Conservation (phyloP, 106 monocot genomes). For the Acorus calamus region DNA sequence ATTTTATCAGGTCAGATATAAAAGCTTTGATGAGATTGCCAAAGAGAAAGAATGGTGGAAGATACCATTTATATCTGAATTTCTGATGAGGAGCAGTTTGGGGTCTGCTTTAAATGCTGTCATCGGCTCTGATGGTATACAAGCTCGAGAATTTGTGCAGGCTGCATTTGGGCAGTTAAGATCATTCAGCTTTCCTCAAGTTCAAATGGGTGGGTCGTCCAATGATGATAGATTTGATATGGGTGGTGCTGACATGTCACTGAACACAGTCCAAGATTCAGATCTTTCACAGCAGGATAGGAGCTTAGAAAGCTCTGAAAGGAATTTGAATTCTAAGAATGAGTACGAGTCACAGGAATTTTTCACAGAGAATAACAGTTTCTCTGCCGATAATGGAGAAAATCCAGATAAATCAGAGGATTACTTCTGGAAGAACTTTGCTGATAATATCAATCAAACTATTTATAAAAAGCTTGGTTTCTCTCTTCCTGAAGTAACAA, state of each 20-base stretch:
- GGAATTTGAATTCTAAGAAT: conserved; percentile 1
- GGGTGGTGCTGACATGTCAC: conserved; percentile 5
- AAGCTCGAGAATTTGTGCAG: conserved; percentile 71
- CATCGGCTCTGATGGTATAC: conserved; percentile 71
- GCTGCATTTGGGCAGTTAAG: conserved; percentile 82
- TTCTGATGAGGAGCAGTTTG: conserved; percentile 57
- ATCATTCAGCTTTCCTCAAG: conserved; percentile 29
- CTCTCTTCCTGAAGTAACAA: conserved; percentile 46
- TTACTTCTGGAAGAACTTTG: conserved; percentile 61
- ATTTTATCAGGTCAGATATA: conserved; percentile 51
- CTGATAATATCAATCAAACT: conserved; percentile 33
- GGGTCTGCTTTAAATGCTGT: conserved; percentile 47
- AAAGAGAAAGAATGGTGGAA: conserved; percentile 80
- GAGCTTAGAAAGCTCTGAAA: conserved; percentile 2
- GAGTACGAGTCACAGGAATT: conserved; percentile 6
- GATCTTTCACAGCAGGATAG: conserved; percentile 13
- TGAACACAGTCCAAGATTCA: conserved; percentile 5
- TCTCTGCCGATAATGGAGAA: background rate
- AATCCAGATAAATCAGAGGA: conserved; percentile 19
- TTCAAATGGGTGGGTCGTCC: conserved; percentile 18
- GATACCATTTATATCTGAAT: conserved; percentile 80
- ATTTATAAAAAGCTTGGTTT: conserved; percentile 58
- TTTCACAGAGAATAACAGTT: conserved; percentile 6
- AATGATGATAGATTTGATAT: conserved; percentile 6
- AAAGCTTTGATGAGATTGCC: conserved; percentile 63